Evolutionary conservation across 345 rosid genomes (phyloP).

Genomic region (Hirschfeldia incana): DNA sequence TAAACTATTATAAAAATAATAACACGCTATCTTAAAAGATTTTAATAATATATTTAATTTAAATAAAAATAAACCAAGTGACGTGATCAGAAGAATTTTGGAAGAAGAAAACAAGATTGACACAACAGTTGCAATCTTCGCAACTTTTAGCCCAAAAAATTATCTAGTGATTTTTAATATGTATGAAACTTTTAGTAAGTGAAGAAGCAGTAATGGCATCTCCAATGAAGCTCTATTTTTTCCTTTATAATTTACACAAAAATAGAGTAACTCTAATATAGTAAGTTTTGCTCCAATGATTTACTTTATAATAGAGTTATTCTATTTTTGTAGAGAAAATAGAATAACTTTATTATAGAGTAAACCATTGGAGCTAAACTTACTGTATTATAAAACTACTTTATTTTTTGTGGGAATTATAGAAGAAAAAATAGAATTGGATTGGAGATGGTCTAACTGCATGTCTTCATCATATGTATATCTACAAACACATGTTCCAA

Average conservation of each 20-base stretch:
- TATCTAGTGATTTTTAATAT: not conserved
- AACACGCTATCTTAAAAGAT: not conserved
- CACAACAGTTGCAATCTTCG: not conserved
- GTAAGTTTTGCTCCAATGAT: too few species aligned
- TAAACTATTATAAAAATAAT: not conserved
- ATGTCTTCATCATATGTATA: not conserved
- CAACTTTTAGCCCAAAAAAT: not conserved
- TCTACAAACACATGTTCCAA: not conserved
- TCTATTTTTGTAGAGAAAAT: too few species aligned
- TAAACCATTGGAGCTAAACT: too few species aligned
- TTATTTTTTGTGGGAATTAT: too few species aligned
- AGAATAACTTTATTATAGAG: too few species aligned
- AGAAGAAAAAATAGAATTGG: too few species aligned
- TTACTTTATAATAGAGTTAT: too few species aligned
- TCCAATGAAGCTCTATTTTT: too few species aligned
- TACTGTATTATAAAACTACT: too few species aligned
- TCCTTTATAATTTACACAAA: too few species aligned
- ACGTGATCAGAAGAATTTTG: not conserved
- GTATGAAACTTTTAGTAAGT: not conserved
- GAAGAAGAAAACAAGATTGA: not conserved
- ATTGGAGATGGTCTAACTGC: too few species aligned
- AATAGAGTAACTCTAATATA: too few species aligned
- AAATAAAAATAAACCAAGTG: not conserved
- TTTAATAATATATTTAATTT: not conserved
- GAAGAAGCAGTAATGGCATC: not conserved